Base-by-base conservation (phyloP, 495 filamentous ascomycete genomes). In the Penicilliopsis zonata region DNA sequence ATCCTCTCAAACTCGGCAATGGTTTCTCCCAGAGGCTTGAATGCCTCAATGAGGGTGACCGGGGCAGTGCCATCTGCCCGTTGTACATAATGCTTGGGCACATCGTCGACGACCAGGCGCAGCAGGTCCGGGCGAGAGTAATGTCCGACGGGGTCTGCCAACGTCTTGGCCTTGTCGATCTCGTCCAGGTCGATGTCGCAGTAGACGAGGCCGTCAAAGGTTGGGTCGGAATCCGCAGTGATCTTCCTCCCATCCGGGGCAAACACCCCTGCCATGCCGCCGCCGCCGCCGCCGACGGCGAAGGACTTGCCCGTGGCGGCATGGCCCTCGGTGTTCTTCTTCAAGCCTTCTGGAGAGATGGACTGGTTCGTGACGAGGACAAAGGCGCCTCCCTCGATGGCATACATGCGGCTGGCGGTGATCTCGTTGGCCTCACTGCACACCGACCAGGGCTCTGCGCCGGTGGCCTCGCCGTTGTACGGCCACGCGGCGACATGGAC, bases 401-500 rank as follows among this genome's bases (percentile, higher is more conserved):
- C 50, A n/a, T n/a, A n/a, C 2, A 45, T 40, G 12, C 43, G 38
- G 23, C 42, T 38, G 3, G 38, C 35, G 12, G 46, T 18, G 14
- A 30, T 35, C 6, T 13, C 36, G 34, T 7, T 31, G 16, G 35
- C 44, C 30, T 52, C 48, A 19, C 38, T 43, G 2, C 41, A 43
- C 13, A 42, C 42, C 27, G 45, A 41, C 27, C 52, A 52, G 13
- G 44, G 32, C 47, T 38, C 43, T 0, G 41, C 21, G 26, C 51
- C 42, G 5, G 49, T 44, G 37, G 39, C 44, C 14, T 43, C 36
- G 16, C 37, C 33, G 22, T 40, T 17, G 8, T 43, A 21, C 9
- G 54, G 57, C 50, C 51, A 62, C 5, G 33, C 35, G 1, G 55
- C 50, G 13, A 59, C 44, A 27, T 62, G 55, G 21, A 59, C 57